phyloP scores from a whole-genome alignment of 202 grass and related monocot genomes.

The Schoenoplectus tabernaemontani region DNA sequence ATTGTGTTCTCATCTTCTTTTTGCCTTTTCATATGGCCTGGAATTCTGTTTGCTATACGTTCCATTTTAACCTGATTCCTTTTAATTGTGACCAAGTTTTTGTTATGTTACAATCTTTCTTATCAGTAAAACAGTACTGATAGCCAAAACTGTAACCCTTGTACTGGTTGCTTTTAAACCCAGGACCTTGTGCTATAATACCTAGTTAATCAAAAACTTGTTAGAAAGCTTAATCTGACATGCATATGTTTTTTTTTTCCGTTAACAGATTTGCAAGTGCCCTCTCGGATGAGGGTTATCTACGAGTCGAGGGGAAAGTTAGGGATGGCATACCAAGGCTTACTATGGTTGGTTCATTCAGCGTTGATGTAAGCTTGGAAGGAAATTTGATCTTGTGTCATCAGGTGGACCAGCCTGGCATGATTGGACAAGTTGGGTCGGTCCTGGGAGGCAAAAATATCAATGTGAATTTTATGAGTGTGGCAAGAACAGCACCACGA shows the following conservation, averaged over 20 bases:
- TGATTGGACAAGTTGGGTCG: constrained; percentile 66
- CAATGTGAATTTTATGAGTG: constrained; percentile 85
- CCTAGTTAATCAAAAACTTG: background rate
- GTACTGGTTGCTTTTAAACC: background rate
- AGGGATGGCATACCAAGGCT: constrained; percentile 52
- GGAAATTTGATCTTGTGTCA: constrained; percentile 65
- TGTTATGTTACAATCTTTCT: background rate
- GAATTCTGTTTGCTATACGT: background rate
- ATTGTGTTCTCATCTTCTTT: background rate
- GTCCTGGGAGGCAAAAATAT: constrained; percentile 51
- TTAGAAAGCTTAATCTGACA: background rate
- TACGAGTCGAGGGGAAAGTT: constrained; percentile 61
- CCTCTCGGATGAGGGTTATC: constrained; percentile 50
- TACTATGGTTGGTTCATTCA: constrained; percentile 50
- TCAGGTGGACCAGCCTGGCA: constrained; percentile 61
- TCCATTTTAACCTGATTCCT: background rate
- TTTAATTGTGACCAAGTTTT: background rate
- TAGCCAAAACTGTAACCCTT: background rate
- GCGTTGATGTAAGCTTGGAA: constrained; percentile 65
- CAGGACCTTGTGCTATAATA: background rate
- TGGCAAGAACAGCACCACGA: constrained; percentile 52
- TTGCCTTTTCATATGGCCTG: background rate
- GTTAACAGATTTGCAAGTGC: constrained; percentile 64
- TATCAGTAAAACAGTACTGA: background rate
- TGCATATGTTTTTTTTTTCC: background rate